A percentile compares a stretch with the other conserved stretches of the same genome.
phyloP scores from a whole-genome alignment of 768 basidiomycete species.

The Agaricus subrufescens region DNA sequence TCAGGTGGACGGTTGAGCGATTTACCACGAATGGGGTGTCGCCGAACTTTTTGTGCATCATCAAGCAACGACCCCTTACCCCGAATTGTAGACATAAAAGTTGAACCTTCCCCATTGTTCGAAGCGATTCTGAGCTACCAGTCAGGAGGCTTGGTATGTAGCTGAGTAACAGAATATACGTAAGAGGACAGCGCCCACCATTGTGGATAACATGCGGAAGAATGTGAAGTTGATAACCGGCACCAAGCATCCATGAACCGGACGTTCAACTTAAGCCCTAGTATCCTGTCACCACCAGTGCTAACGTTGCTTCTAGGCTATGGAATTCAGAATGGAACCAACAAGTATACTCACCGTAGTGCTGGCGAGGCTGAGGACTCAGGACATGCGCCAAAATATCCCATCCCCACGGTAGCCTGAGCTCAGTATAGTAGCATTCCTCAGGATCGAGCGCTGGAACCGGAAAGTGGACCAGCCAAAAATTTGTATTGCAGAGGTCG shows the following conservation, averaged over 20 bases:
- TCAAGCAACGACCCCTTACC: too few relatives aligned
- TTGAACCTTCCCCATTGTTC: too few relatives aligned
- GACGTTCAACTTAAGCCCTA: conserved; percentile 4
- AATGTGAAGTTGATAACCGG: conserved; percentile 44
- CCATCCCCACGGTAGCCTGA: too few relatives aligned
- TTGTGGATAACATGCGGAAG: conserved; percentile 75
- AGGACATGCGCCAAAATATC: too few relatives aligned
- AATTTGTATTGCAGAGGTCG: neutral
- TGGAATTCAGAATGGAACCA: neutral
- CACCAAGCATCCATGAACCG: conserved; percentile 38
- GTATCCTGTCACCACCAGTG: conserved; percentile 49
- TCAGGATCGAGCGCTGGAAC: too few relatives aligned
- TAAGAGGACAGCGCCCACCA: conserved; percentile 30
- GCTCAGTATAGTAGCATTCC: too few relatives aligned
- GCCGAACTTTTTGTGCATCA: conserved; percentile 17
- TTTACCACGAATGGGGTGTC: conserved; percentile 69
- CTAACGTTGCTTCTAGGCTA: conserved; percentile 72
- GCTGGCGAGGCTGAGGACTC: too few relatives aligned
- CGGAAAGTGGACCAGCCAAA: too few relatives aligned
- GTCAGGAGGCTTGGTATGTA: too few relatives aligned
- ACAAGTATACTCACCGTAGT: too few relatives aligned
- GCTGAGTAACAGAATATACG: neutral
- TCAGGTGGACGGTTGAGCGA: conserved; percentile 66
- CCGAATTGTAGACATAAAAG: too few relatives aligned
- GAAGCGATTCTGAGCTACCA: too few relatives aligned